phyloP scores from a whole-genome alignment of 1,284 basidiomycete genomes.

The Cryptococcus neoformans region DNA sequence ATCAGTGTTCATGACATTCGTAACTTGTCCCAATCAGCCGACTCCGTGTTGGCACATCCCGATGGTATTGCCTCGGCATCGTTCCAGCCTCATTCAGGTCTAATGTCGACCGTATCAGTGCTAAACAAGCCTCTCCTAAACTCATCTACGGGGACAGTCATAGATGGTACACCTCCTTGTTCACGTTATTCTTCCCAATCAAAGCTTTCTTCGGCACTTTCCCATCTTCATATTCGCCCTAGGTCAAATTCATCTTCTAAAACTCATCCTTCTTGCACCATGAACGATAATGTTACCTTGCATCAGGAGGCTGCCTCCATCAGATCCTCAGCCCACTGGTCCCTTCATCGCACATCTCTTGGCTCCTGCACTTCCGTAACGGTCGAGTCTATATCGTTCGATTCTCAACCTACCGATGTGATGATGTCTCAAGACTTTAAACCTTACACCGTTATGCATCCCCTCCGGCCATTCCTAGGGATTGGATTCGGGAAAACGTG shows the following conservation, averaged over 20 bases:
- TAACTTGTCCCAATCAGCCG: constrained; percentile 11
- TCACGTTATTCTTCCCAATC: background rate
- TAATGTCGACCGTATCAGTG: constrained; percentile 30
- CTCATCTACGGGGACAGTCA: background rate
- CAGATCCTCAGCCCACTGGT: constrained; percentile 14
- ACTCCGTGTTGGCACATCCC: constrained; percentile 21
- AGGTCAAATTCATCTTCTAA: background rate
- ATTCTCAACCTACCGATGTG: constrained; percentile 7
- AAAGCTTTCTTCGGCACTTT: background rate
- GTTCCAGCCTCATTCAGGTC: constrained; percentile 34
- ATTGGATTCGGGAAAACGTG: constrained; percentile 27
- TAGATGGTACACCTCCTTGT: background rate
- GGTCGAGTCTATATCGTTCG: constrained; percentile 16
- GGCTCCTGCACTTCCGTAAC: constrained; percentile 12
- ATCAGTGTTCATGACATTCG: constrained; percentile 32
- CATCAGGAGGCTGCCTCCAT: too few species aligned
- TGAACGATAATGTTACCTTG: background rate
- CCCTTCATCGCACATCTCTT: constrained; percentile 20
- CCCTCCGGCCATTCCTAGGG: constrained; percentile 29
- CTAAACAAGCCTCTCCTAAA: background rate
- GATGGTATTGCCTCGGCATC: constrained; percentile 21
- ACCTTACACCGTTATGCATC: constrained; percentile 35
- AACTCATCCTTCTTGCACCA: background rate
- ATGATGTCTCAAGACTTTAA: background rate
- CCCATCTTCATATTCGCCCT: background rate